A percentile compares a stretch with the other conserved stretches of the same genome.
phyloP scores from a whole-genome alignment of 2,329 filamentous ascomycete genomes.

The Parascedosporium putredinis region DNA sequence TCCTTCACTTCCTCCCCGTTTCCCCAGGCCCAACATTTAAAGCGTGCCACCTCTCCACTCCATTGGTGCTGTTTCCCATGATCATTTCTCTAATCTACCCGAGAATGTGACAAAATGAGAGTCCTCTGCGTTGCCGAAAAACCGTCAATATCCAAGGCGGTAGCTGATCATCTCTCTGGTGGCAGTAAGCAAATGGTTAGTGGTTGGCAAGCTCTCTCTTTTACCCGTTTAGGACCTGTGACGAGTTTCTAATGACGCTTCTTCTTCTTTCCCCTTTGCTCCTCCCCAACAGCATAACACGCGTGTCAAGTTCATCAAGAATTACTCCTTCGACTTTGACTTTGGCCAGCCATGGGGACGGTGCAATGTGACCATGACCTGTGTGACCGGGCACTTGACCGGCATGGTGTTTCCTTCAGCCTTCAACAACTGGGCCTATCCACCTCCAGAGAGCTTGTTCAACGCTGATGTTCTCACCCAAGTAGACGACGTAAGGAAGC shows the following conservation, averaged over 20 bases:
- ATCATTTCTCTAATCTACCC: not conserved
- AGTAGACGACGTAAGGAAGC: constrained; percentile 57
- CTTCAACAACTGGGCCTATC: constrained; percentile 72
- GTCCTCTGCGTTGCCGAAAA: constrained; percentile 53
- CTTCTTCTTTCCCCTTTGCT: no score
- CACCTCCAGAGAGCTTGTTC: constrained; percentile 70
- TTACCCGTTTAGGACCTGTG: no score
- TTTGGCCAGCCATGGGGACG: constrained; percentile 72
- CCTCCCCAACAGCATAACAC: constrained; percentile 36
- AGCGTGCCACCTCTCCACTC: no score
- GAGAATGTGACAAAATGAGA: constrained; percentile 31
- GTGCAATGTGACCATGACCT: constrained; percentile 87
- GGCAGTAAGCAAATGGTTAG: constrained; percentile 60
- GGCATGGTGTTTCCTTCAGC: constrained; percentile 63
- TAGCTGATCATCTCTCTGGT: constrained; percentile 80
- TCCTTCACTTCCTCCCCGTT: no score
- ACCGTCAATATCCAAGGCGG: constrained; percentile 90
- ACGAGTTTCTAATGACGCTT: no score
- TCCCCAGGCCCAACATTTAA: no score
- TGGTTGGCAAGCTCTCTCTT: no score
- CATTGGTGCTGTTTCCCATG: no score
- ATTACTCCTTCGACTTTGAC: constrained; percentile 84
- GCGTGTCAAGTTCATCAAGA: constrained; percentile 73
- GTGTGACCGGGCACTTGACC: constrained; percentile 80
- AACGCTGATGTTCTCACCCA: constrained; percentile 62